Percentiles rank a stretch among this genome's conserved stretches.
Evolutionary conservation across 2,329 filamentous ascomycete genomes (phyloP).

Genomic region (Ascochyta fabae): DNA sequence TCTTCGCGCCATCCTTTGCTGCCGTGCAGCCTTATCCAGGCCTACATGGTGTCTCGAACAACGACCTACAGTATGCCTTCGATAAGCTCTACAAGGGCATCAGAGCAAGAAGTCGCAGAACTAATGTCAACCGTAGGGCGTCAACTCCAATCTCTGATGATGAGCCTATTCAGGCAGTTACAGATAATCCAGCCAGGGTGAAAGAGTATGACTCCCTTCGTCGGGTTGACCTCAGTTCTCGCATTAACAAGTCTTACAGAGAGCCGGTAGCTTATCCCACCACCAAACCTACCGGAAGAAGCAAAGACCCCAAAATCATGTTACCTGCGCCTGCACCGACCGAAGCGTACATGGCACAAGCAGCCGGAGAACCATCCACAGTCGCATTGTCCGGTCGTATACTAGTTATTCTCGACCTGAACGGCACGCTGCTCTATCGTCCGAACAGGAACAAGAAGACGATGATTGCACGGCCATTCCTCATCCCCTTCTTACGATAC

Average conservation of each 20-base stretch:
- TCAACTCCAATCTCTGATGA: conserved; percentile 22
- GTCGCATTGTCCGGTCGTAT: conserved; percentile 64
- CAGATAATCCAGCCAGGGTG: conserved; percentile 18
- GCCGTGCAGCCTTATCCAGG: conserved; percentile 23
- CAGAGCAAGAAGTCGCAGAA: conserved; percentile 18
- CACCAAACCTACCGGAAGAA: conserved; percentile 18
- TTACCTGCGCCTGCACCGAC: conserved; percentile 66
- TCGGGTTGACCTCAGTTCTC: conserved; percentile 11
- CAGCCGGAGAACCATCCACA: conserved; percentile 47
- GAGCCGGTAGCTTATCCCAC: conserved; percentile 3
- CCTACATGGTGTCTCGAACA: conserved; percentile 17
- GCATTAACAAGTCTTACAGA: conserved; percentile 35
- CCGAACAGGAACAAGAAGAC: conserved; percentile 56
- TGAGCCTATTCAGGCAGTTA: neutral
- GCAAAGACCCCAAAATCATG: conserved; percentile 37
- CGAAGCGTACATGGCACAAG: conserved; percentile 64
- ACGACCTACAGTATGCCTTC: conserved; percentile 31
- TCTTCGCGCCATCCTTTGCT: conserved; percentile 20
- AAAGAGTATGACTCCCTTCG: conserved; percentile 29
- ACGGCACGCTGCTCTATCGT: conserved; percentile 85
- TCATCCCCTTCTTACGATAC: conserved; percentile 73
- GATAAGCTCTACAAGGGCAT: conserved; percentile 20
- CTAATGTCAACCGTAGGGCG: conserved; percentile 24
- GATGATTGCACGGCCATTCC: conserved; percentile 72
- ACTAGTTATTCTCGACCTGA: conserved; percentile 88